A percentile compares a stretch with the other conserved stretches of the same genome.
phyloP scores from a whole-genome alignment of 352 stramenopile species.

The Phytophthora kernoviae region DNA sequence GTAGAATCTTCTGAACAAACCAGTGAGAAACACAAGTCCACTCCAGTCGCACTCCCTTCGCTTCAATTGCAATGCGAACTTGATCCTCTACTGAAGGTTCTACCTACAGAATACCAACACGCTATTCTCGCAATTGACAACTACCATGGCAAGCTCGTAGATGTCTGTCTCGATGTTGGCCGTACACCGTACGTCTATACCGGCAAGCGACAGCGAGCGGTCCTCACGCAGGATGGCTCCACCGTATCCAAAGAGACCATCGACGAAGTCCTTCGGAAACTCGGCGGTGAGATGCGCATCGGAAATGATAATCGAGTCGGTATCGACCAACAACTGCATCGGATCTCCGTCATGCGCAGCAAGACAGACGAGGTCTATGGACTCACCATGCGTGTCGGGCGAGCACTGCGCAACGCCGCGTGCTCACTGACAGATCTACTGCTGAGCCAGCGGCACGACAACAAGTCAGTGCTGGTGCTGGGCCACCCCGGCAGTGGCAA shows the following conservation, averaged over 20 bases:
- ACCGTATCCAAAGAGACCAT: conserved; percentile 55
- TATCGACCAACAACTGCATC: conserved; percentile 75
- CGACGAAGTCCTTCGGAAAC: conserved; percentile 44
- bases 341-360: conserved; percentile 76
- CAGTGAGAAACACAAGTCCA: not conserved
- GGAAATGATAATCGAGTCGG: conserved; percentile 79
- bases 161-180: conserved; percentile 47
- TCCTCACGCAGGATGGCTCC: conserved; percentile 20
- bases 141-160: conserved; percentile 32
- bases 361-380: conserved; percentile 63
- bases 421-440: conserved; percentile 76
- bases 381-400: conserved; percentile 78
- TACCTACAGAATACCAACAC: conserved; percentile 29
- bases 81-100: conserved; percentile 34
- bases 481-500: conserved; percentile 77
- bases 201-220: conserved; percentile 31
- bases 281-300: conserved; percentile 58
- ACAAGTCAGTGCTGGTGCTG: conserved; percentile 71
- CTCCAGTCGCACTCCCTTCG: not conserved
- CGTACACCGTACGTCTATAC: conserved; percentile 38
- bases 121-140: conserved; percentile 27
- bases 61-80: conserved; percentile 42
- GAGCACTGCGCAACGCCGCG: conserved; percentile 60
- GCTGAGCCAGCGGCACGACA: conserved; percentile 39
- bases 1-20: no score